Percentiles rank a stretch among this genome's conserved stretches.
Conservation (phyloP, 106 monocot species). For the Phalaenopsis equestris region DNA sequence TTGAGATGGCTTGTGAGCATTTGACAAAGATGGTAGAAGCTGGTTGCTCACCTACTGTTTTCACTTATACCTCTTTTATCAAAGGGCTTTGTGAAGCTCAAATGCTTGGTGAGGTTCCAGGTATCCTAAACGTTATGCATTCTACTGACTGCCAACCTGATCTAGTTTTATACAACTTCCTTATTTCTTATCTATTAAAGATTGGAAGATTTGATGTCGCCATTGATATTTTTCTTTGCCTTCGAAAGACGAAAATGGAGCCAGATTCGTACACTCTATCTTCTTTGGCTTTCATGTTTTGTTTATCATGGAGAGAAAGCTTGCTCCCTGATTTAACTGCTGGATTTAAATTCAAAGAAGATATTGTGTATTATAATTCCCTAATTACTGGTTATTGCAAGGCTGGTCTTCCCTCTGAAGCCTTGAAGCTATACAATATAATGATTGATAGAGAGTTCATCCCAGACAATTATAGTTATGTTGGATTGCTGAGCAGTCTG, state of each 20-base stretch:
- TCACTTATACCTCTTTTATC: slow-evolving; percentile 53
- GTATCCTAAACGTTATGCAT: slow-evolving; percentile 38
- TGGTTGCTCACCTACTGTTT: slow-evolving; percentile 40
- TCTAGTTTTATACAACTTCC: slow-evolving; percentile 45
- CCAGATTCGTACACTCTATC: slow-evolving; percentile 59
- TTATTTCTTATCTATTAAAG: slow-evolving; percentile 47
- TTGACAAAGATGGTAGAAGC: slow-evolving; percentile 36
- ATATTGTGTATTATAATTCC: slow-evolving; percentile 50
- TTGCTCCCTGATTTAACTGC: slow-evolving; percentile 34
- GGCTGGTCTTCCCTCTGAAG: slow-evolving; percentile 43
- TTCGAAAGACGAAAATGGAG: slow-evolving; percentile 22
- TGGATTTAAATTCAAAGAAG: slow-evolving; percentile 20
- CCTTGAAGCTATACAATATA: slow-evolving; percentile 32
- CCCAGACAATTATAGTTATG: slow-evolving; percentile 61
- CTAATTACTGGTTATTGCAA: slow-evolving; percentile 42
- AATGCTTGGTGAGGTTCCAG: slow-evolving; percentile 14
- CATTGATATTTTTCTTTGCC: slow-evolving; percentile 20
- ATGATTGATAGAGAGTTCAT: slow-evolving; percentile 30
- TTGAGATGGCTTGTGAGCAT: slow-evolving; percentile 32
- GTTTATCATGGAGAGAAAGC: slow-evolving; percentile 24
- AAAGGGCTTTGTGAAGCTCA: slow-evolving; percentile 37
- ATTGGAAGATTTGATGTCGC: slow-evolving; percentile 37
- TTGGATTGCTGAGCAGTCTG: slow-evolving; percentile 30
- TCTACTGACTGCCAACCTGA: slow-evolving; percentile 35
- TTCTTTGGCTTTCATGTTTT: slow-evolving; percentile 29